Evolutionary conservation across 768 basidiomycete species (phyloP).

Genomic region (Heimioporus sp.): DNA sequence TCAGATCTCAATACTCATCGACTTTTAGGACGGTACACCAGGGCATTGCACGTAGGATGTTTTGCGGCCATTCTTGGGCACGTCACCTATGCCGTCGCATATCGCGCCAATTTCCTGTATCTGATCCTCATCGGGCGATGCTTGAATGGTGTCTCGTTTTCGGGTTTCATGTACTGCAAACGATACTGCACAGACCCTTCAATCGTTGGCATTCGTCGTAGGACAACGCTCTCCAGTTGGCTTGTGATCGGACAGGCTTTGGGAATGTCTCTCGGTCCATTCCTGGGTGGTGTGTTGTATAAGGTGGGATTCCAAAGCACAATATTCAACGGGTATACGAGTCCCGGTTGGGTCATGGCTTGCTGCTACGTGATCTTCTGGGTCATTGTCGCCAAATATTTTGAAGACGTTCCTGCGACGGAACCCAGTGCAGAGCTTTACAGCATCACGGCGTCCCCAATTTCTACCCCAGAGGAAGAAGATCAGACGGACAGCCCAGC

Average conservation of each 20-base stretch:
- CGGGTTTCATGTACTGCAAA: constrained; percentile 66
- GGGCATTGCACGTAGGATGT: constrained; percentile 38
- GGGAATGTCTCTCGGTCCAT: constrained; percentile 46
- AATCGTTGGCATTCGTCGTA: constrained; percentile 49
- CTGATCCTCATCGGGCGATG: constrained; percentile 38
- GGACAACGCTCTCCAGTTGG: too few relatives aligned
- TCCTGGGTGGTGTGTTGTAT: constrained; percentile 59
- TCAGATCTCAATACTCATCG: background rate
- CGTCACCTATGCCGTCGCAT: constrained; percentile 61
- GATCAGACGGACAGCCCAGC: background rate
- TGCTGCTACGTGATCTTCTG: constrained; percentile 46
- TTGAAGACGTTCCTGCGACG: constrained; percentile 38
- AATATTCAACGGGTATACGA: constrained; percentile 67
- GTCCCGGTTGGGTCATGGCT: constrained; percentile 63
- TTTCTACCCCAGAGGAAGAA: background rate
- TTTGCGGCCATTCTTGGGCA: constrained; percentile 44
- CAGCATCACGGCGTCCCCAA: background rate
- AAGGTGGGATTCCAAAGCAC: constrained; percentile 55
- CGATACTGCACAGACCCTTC: constrained; percentile 44
- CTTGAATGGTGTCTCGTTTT: constrained; percentile 56
- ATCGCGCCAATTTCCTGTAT: constrained; percentile 57
- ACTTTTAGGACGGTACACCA: constrained; percentile 49
- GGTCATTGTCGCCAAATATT: constrained; percentile 34
- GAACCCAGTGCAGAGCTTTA: constrained; percentile 11
- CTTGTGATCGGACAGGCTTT: constrained; percentile 47